Conservation (phyloP, 169 alveolate genomes). For the Eimeria brunetti region DNA sequence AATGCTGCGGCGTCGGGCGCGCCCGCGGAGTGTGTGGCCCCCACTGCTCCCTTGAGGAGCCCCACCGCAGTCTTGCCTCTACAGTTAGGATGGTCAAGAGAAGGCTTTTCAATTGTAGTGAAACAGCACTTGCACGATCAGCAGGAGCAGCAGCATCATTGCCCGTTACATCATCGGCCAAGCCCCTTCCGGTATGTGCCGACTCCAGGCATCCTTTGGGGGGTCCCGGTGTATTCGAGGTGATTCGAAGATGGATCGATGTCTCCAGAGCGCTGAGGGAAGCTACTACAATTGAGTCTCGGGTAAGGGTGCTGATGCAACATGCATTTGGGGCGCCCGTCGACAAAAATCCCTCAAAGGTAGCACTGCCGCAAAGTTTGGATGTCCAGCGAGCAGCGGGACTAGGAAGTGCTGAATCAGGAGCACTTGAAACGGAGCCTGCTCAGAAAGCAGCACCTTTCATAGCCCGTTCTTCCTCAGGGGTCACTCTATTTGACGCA, state of each 20-base stretch:
- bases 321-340: neutral
- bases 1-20: neutral
- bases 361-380: neutral
- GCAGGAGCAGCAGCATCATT: neutral
- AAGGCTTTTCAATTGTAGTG: neutral
- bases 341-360: neutral
- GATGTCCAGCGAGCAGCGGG: neutral
- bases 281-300: conserved; percentile 34
- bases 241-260: conserved; percentile 35
- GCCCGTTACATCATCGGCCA: neutral
- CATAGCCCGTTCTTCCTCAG: neutral
- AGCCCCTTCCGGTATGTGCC: neutral
- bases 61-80: neutral
- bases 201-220: neutral
- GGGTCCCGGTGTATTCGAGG: neutral
- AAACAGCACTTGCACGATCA: neutral
- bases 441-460: neutral
- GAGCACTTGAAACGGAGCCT: neutral
- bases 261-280: neutral
- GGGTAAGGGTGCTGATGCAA: conserved; percentile 23
- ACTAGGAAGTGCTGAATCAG: neutral
- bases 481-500: neutral
- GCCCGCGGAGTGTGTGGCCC: neutral
- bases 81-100: neutral
- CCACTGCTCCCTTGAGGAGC: neutral